These are phyloP conservation scores for Aureobasidium namibiae DNA, from an alignment of 2,329 filamentous ascomycete genomes.

Conservation along the genomic window DNA sequence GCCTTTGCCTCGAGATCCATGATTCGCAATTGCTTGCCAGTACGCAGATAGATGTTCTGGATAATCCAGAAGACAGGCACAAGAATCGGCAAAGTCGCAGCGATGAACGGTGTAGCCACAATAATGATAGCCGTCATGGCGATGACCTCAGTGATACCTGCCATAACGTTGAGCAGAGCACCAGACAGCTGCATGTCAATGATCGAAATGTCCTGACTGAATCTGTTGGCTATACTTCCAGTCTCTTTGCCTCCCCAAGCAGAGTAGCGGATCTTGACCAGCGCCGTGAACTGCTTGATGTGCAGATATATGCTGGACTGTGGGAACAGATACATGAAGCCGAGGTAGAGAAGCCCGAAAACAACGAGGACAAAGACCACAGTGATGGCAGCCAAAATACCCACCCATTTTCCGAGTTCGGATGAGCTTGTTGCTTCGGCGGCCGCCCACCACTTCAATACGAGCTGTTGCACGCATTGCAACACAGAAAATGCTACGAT, in stretches of 20 bases:
- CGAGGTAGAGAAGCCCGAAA: neutral
- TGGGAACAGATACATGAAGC: conserved; percentile 13
- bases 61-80: conserved; percentile 29
- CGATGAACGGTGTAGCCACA: conserved; percentile 33
- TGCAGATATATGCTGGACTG: conserved; percentile 15
- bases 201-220: conserved; percentile 41
- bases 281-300: conserved; percentile 13
- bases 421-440: conserved; percentile 25
- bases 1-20: conserved; percentile 46
- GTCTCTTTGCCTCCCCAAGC: conserved; percentile 13
- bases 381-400: conserved; percentile 7
- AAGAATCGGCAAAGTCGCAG: conserved; percentile 30
- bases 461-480: conserved; percentile 6
- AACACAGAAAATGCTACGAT: neutral
- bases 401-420: neutral
- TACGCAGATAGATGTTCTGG: conserved; percentile 40
- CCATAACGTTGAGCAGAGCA: conserved; percentile 9
- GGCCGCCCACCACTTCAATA: conserved; percentile 18
- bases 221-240: conserved; percentile 29
- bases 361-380: neutral
- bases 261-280: conserved; percentile 13
- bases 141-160: neutral
- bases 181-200: conserved; percentile 34
- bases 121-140: conserved; percentile 17
- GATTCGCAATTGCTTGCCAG: conserved; percentile 42